Evolutionary conservation across 768 basidiomycete genomes (phyloP).

Genomic region (Tulasnella sp.): DNA sequence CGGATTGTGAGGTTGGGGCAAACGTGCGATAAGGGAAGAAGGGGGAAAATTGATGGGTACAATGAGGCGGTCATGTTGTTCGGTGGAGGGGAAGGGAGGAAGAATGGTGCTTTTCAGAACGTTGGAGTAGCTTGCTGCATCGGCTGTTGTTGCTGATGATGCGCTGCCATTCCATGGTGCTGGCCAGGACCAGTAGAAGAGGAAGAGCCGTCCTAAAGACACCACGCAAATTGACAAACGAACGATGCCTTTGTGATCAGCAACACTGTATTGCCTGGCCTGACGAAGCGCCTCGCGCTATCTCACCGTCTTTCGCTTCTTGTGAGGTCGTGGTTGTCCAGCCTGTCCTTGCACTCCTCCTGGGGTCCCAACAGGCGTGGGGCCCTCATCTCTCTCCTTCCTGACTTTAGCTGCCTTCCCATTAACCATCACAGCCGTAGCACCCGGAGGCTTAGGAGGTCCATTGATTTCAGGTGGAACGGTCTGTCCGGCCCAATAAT

Average conservation of each 20-base stretch:
- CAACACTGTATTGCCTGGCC: background rate
- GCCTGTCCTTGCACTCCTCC: background rate
- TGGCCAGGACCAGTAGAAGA: background rate
- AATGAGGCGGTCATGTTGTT: background rate
- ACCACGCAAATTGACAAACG: background rate
- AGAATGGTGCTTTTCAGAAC: background rate
- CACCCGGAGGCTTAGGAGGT: slow-evolving; percentile 9
- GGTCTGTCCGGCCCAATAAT: slow-evolving; percentile 2
- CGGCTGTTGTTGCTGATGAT: slow-evolving; percentile 26
- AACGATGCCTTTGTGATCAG: background rate
- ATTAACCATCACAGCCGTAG: background rate
- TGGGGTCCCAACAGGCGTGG: background rate
- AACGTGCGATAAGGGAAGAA: background rate
- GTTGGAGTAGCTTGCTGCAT: slow-evolving; percentile 29
- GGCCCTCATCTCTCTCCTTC: slow-evolving; percentile 27
- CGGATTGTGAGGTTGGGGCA: background rate
- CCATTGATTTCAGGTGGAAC: background rate
- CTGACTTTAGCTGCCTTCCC: slow-evolving; percentile 18
- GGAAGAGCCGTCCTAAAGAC: slow-evolving; percentile 5
- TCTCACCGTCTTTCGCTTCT: slow-evolving; percentile 28
- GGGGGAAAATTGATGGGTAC: background rate
- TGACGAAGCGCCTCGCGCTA: background rate
- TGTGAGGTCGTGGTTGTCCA: slow-evolving; percentile 25
- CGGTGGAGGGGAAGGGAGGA: background rate
- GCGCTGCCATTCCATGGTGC: background rate